Percentiles rank a stretch among this genome's conserved stretches.
phyloP scores from a whole-genome alignment of 2,329 filamentous ascomycete genomes.

The Xenoacremonium recifei region DNA sequence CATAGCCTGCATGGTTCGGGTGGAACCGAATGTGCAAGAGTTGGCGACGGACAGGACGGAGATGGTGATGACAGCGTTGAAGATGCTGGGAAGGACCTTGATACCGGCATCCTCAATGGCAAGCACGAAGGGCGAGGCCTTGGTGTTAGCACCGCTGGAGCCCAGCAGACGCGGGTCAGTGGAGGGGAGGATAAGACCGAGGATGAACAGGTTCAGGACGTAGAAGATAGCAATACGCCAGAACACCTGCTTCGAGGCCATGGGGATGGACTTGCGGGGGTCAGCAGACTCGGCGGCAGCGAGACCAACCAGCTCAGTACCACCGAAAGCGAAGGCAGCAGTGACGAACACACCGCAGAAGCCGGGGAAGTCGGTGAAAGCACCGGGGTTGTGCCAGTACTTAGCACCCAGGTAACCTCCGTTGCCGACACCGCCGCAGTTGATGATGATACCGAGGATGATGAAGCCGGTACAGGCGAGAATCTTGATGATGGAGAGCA shows the following conservation, averaged over 20 bases:
- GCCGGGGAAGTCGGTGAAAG: conserved; percentile 80
- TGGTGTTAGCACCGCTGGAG: conserved; percentile 59
- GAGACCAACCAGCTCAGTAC: conserved; percentile 74
- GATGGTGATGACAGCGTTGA: conserved; percentile 92
- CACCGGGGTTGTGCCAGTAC: conserved; percentile 77
- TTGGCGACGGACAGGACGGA: conserved; percentile 90
- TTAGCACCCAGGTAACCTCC: conserved; percentile 76
- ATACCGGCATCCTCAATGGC: conserved; percentile 85
- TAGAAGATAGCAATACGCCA: conserved; percentile 94
- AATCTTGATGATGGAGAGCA: conserved; percentile 84
- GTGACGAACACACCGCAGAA: conserved; percentile 75
- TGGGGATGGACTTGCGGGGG: conserved; percentile 76
- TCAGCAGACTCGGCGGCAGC: conserved; percentile 76
- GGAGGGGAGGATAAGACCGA: conserved; percentile 80
- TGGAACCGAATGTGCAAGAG: conserved; percentile 87
- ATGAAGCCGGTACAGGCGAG: conserved; percentile 60
- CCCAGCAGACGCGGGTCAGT: conserved; percentile 62
- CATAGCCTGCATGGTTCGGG: conserved; percentile 83
- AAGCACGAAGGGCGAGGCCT: conserved; percentile 89
- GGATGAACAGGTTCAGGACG: conserved; percentile 74
- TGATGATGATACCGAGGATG: conserved; percentile 81
- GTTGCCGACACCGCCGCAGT: conserved; percentile 73
- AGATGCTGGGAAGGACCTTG: conserved; percentile 75
- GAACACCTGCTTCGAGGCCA: conserved; percentile 89
- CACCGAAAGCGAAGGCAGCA: conserved; percentile 73